Conservation (phyloP, 1,284 basidiomycete genomes). For the Flammula alnicola region DNA sequence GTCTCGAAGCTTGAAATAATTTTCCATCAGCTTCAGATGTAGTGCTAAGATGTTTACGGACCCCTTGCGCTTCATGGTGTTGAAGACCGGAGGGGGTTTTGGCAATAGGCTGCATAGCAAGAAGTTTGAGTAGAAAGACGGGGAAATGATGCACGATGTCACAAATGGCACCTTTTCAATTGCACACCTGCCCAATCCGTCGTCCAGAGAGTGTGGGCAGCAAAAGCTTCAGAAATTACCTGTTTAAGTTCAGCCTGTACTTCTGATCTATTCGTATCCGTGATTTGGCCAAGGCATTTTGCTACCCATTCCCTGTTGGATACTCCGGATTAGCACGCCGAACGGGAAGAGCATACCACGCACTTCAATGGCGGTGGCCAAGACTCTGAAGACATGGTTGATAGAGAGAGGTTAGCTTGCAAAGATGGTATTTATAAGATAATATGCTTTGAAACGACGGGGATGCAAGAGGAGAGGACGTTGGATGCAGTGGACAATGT, state of each 20-base stretch:
- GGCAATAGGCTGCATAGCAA: constrained; percentile 57
- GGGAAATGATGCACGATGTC: constrained; percentile 4
- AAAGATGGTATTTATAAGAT: constrained; percentile 4
- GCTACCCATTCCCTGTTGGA: constrained; percentile 81
- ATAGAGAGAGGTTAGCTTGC: background rate
- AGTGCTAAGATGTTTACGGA: constrained; percentile 29
- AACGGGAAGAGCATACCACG: constrained; percentile 19
- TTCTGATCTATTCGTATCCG: constrained; percentile 72
- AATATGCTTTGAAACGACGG: background rate
- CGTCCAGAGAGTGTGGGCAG: constrained; percentile 81
- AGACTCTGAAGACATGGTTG: constrained; percentile 60
- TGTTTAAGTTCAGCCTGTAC: constrained; percentile 83
- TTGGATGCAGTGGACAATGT: background rate
- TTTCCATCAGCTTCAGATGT: constrained; percentile 3
- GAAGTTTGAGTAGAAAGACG: constrained; percentile 24
- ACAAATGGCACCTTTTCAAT: constrained; percentile 66
- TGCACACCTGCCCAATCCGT: constrained; percentile 87
- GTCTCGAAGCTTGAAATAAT: constrained; percentile 41
- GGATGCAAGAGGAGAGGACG: constrained; percentile 2
- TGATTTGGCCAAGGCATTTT: constrained; percentile 81
- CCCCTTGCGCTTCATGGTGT: constrained; percentile 72
- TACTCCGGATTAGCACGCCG: constrained; percentile 7
- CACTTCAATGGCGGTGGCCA: constrained; percentile 71
- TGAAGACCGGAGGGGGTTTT: constrained; percentile 57
- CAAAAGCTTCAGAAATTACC: constrained; percentile 85